A percentile compares a stretch with the other conserved stretches of the same genome.
These are phyloP conservation scores for Salix udensis DNA, from an alignment of 345 rosid genomes.

Conservation along the genomic window DNA sequence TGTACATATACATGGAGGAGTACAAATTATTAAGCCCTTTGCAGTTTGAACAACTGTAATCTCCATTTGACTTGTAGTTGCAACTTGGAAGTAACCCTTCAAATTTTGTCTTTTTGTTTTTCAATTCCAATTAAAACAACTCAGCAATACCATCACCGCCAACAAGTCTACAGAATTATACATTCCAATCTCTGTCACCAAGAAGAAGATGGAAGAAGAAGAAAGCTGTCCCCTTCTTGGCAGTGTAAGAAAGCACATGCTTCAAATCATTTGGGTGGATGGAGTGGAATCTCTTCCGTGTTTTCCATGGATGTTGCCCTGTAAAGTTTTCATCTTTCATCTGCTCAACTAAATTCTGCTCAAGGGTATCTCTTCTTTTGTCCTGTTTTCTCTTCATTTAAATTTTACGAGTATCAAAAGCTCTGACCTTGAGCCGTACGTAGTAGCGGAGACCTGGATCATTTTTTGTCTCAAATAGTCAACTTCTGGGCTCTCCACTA, in stretches of 20 bases:
- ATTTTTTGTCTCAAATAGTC: background rate
- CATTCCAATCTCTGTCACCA: background rate
- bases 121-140: too few relatives aligned
- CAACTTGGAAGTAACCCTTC: too few relatives aligned
- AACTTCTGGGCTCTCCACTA: conserved; percentile 1
- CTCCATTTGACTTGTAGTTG: too few relatives aligned
- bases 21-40: too few relatives aligned
- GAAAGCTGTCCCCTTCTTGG: background rate
- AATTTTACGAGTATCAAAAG: background rate
- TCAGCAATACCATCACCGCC: too few relatives aligned
- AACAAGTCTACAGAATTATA: background rate
- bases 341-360: conserved; percentile 14
- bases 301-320: background rate
- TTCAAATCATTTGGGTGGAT: background rate
- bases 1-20: too few relatives aligned
- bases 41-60: too few relatives aligned
- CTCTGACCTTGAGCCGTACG: conserved; percentile 7
- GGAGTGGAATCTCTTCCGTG: background rate
- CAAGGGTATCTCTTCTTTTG: conserved; percentile 9
- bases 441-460: conserved; percentile 15
- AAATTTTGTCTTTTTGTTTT: too few relatives aligned
- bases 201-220: background rate
- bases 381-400: background rate
- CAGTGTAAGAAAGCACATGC: background rate
- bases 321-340: background rate